Conservation (phyloP, 345 rosid genomes). For the Hirschfeldia incana region DNA sequence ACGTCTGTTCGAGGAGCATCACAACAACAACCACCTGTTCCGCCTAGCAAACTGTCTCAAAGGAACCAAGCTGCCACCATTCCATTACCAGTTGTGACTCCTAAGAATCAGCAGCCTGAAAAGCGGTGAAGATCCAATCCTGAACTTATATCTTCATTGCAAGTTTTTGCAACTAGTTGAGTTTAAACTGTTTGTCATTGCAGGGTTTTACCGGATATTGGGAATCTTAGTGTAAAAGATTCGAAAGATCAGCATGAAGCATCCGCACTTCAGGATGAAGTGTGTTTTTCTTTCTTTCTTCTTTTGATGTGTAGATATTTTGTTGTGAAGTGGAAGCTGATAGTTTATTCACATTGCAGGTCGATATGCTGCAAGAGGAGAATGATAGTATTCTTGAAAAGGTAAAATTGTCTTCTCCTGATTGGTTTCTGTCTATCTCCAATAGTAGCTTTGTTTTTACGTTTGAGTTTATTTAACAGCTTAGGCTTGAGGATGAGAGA, state of each 20-base stretch:
- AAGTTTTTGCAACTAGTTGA: neutral
- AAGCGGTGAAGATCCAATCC: slow-evolving; percentile 48
- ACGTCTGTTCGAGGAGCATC: slow-evolving; percentile 44
- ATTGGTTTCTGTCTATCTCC: neutral
- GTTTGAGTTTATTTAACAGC: slow-evolving; percentile 52
- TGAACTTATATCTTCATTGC: neutral
- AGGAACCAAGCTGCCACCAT: slow-evolving; percentile 31
- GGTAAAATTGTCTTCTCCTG: slow-evolving; percentile 39
- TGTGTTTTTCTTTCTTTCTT: slow-evolving; percentile 27
- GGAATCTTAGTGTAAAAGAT: slow-evolving; percentile 47
- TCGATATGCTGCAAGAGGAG: slow-evolving; percentile 91
- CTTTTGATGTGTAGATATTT: neutral
- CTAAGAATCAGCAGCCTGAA: slow-evolving; percentile 54
- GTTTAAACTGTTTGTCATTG: slow-evolving; percentile 36
- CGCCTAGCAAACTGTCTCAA: slow-evolving; percentile 57
- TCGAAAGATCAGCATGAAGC: slow-evolving; percentile 70
- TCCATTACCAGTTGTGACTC: slow-evolving; percentile 65
- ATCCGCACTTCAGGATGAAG: slow-evolving; percentile 95
- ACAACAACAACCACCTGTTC: slow-evolving; percentile 56
- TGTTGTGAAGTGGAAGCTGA: slow-evolving; percentile 17
- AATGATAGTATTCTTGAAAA: slow-evolving; percentile 68
- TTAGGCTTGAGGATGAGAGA: slow-evolving; percentile 81
- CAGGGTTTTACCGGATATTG: slow-evolving; percentile 63
- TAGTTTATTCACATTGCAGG: slow-evolving; percentile 46
- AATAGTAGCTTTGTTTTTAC: neutral